Evolutionary conservation across 192 early-diverging fungal species (phyloP), one percentile per base, ranked within the genome.

Genomic region (Backusella sp.): DNA sequence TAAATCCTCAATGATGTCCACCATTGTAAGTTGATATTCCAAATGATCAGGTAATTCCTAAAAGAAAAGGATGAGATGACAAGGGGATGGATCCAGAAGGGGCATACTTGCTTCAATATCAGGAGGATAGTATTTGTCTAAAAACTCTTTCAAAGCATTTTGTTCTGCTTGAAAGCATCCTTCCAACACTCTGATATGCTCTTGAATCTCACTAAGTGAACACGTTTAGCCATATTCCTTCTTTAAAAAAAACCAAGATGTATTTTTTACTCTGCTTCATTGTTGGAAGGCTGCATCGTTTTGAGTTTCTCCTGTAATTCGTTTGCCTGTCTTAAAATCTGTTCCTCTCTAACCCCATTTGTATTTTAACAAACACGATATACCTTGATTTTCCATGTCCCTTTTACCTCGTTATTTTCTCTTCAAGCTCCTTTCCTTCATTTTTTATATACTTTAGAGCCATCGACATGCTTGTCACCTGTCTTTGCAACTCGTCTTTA

Each of bases 1-100:
- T 36, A 89, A 75, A 70, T 89, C 84, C 73, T 88, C 76, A 37
- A 23, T 19, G 15, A 42, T 56, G n/a, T 17, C n/a, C 59, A 28
- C 21, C 44, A 34, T 37, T 8, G 15, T 35, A 12, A 70, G 7
- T n/a, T 41, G 21, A 0, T 41, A 39, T 70, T 36, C 35, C 34
- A 67, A 67, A n/a, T 6, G 15, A 6, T 6, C 6, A 49, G 46
- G 46, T 19, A 49, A 1, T 49, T 49, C 46, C 46, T 49, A 49
- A 49, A 49, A 49, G n/a, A 0, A n/a, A 6, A 35, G 0, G 26
- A 35, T 32, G 1, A 67, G 28, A 67, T 0, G n/a, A 66, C 5
- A 6, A 26, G 4, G 62, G 39, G 37, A 3, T 65, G 12, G 23
- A 70, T 23, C 0, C 3, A 65, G 1, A 36, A 12, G 32, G 11